Evolutionary conservation across 345 rosid species (phyloP), one percentile per base, ranked within the genome.

Genomic region (Firmiana major): DNA sequence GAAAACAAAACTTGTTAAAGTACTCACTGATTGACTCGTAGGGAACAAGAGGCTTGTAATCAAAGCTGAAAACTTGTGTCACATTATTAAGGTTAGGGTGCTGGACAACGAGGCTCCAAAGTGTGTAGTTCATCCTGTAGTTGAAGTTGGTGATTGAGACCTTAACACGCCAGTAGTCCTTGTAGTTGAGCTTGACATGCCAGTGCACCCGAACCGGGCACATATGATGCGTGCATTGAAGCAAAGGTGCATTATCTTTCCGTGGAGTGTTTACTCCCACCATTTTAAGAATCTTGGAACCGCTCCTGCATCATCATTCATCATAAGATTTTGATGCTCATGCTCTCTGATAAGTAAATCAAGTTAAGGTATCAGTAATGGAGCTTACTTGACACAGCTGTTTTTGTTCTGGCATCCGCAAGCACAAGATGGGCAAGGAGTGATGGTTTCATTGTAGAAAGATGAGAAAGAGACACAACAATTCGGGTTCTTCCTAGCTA

Each of bases 381-480:
- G 43, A 9, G 7, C 90, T 89, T 65, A 94, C 98, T 85, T 87
- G 88, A 92, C 89, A 62, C 98, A 94, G 63, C 66, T 82, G 73
- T 77, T 77, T 75, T 84, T 94, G 79, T 83, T 90, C 49, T 88
- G 90, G 83, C 97, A 94, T 51, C 98, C 98, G 53, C 97, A 92
- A 2, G 97, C 90, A 81, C 99, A 95, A 42, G 91, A 63, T 0
- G 97, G 96, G 81, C 96, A 93, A 64, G 94, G 90, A 81, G 91
- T 90, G 83, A 95, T 92, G 28, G 93, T 91, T n/a, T 88, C 92
- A 22, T 89, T 95, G 88, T 93, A 95, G 90, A 95, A 95, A 79
- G 98, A 88, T 36, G 97, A 94, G 80, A 94, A 84, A 13, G 98
- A 93, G 71, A 93, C 94, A 2, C 99, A 93, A 24, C 98, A 95